Evolutionary conservation across 164 flowering plant genomes (phyloP), one percentile per base, ranked within the genome.

Genomic region (Paratinospora sagittata): DNA sequence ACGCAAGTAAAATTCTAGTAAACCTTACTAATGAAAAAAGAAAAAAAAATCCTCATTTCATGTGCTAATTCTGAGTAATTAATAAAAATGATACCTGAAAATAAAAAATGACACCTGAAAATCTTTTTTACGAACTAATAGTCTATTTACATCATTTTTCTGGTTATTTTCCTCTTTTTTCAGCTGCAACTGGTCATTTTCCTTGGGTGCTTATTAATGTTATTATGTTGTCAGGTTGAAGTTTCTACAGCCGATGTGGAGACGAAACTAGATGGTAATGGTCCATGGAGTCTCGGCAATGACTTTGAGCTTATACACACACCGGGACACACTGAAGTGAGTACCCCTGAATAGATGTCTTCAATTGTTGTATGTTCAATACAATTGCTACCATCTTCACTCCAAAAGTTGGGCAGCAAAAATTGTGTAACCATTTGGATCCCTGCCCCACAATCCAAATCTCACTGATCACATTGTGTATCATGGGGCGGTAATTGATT

Each of bases 301-400:
- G 88, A 85, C 47, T 65, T 86, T 62, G 77, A 81, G 57, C 83
- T 86, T 61, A 72, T 86, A 72, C 78, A 80, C 78, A 81, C 87
- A 61, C 90, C 90, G 47, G 90, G 90, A n/a, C 90, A 86, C 70
- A 75, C 87, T 27, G 68, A 73, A 74, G 89, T 86, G 69, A 80
- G 87, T 75, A 27, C 6, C 27, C 24, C 2, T 43, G 49, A 3
- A 19, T 58, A 30, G 34, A 63, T 43, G 24, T 17, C 21, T 52
- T 19, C 60, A n/a, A 16, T 52, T 2, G 19, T 17, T 17, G 19
- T 19, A n/a, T 6, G 21, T n/a, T 52, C 1, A 17, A 52, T 2
- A n/a, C 60, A 52, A 17, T n/a, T n/a, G 60, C 21, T 52, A 16
- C n/a, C n/a, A n/a, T n/a, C n/a, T n/a, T n/a, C n/a, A 41, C 0